Percentiles rank a stretch among this genome's conserved stretches.
phyloP scores from a whole-genome alignment of 2,329 filamentous ascomycete genomes.

The Allantophomopsis lycopodina region DNA sequence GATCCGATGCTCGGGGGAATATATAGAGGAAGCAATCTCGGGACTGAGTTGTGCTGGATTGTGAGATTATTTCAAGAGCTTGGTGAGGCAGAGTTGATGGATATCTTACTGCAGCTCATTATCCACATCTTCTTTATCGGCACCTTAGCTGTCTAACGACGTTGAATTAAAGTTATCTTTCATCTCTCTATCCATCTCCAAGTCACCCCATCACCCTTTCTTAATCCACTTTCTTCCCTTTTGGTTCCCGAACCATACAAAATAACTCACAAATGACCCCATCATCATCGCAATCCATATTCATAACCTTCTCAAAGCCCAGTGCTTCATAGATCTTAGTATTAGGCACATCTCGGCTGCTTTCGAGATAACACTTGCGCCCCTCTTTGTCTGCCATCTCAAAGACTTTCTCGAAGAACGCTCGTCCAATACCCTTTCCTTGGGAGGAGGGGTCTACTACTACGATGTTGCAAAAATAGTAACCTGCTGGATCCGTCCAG shows the following conservation, averaged over 20 bases:
- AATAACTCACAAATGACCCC: conserved; percentile 39
- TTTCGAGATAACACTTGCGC: conserved; percentile 57
- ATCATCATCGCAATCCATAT: conserved; percentile 53
- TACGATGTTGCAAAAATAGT: conserved; percentile 68
- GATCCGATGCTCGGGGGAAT: no score
- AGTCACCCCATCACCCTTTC: no score
- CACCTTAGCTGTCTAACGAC: no score
- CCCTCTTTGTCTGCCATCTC: conserved; percentile 49
- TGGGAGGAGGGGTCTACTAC: conserved; percentile 52
- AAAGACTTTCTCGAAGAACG: conserved; percentile 49
- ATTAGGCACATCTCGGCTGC: conserved; percentile 53
- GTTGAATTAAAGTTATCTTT: no score
- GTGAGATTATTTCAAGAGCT: no score
- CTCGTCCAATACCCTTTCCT: conserved; percentile 51
- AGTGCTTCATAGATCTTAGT: conserved; percentile 56
- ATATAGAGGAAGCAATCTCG: no score
- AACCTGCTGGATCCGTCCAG: conserved; percentile 53
- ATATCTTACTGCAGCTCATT: no score
- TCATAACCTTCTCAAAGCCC: conserved; percentile 50
- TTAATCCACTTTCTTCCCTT: not conserved
- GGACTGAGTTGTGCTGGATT: no score
- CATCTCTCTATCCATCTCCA: no score
- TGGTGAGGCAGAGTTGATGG: no score
- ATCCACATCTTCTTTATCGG: no score
- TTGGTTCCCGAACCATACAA: conserved; percentile 30